A percentile compares a stretch with the other conserved stretches of the same genome.
phyloP scores from a whole-genome alignment of 768 basidiomycete genomes.

The Xerocomus brunneocitrinus region DNA sequence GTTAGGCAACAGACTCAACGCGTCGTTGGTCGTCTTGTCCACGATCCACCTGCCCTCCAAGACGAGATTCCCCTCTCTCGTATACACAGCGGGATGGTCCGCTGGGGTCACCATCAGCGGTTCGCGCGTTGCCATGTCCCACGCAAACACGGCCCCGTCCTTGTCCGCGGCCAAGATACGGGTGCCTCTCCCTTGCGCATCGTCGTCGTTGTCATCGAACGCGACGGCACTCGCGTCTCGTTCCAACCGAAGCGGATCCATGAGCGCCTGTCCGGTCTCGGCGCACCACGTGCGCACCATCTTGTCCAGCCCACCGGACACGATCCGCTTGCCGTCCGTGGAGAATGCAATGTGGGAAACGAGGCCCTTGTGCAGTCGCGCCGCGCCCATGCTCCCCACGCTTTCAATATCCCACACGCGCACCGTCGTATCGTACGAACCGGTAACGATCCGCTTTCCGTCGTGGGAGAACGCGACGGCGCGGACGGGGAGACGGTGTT shows the following conservation, averaged over 20 bases:
- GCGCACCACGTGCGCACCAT: constrained; percentile 30
- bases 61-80: constrained; percentile 5
- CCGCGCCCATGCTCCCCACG: constrained; percentile 23
- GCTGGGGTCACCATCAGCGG: constrained; percentile 15
- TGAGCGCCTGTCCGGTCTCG: constrained; percentile 17
- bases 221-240: constrained; percentile 18
- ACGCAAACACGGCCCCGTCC: constrained; percentile 22
- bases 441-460: constrained; percentile 27
- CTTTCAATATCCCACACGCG: constrained; percentile 32
- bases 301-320: constrained; percentile 29
- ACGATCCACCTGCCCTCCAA: constrained; percentile 25
- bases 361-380: constrained; percentile 24
- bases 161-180: constrained; percentile 26
- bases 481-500: constrained; percentile 24
- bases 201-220: constrained; percentile 12
- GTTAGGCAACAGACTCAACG: constrained; percentile 23
- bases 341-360: constrained; percentile 28
- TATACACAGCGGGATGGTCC: constrained; percentile 15
- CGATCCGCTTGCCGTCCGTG: constrained; percentile 23
- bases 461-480: constrained; percentile 26
- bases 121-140: constrained; percentile 21
- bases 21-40: constrained; percentile 12
- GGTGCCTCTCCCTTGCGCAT: not conserved
- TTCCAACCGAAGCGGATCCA: constrained; percentile 19
- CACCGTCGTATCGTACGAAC: constrained; percentile 22